A percentile compares a stretch with the other conserved stretches of the same genome.
phyloP scores from a whole-genome alignment of 73 alveolate genomes.

The Paraurostyla sp. region DNA sequence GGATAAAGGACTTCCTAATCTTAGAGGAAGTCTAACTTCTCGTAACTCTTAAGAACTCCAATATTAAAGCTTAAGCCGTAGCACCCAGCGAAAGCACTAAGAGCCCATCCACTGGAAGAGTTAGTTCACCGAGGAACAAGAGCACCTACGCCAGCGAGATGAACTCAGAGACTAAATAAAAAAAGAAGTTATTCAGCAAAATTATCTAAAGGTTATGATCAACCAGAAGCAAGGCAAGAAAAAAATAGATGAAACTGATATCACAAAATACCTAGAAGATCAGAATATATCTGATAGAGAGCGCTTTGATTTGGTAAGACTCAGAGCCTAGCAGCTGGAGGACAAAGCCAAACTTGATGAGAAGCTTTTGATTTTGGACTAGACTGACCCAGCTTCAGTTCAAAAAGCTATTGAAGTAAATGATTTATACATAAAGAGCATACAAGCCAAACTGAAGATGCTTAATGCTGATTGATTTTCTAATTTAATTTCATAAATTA shows the following conservation, averaged over 20 bases:
- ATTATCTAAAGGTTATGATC: background rate
- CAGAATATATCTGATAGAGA: background rate
- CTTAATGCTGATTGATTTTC: constrained; percentile 3
- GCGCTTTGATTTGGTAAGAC: constrained; percentile 1
- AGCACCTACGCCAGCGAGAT: background rate
- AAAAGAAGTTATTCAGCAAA: background rate
- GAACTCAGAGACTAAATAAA: background rate
- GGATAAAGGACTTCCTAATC: background rate
- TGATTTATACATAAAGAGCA: constrained; percentile 32
- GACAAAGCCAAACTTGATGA: constrained; percentile 42
- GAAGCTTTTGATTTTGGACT: background rate
- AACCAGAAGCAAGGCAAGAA: background rate
- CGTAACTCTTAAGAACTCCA: background rate
- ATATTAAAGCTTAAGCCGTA: background rate
- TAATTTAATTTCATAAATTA: background rate
- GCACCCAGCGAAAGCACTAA: background rate
- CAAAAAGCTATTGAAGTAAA: constrained; percentile 43
- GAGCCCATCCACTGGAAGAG: background rate
- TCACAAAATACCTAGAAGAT: background rate
- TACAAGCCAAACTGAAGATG: background rate
- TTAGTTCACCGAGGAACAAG: background rate
- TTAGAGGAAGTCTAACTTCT: background rate
- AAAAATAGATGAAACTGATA: background rate
- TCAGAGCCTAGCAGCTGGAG: background rate
- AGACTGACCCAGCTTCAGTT: background rate